Conservation (phyloP, 139 green algal species). For the Chlamydomonas sphaeroides region DNA sequence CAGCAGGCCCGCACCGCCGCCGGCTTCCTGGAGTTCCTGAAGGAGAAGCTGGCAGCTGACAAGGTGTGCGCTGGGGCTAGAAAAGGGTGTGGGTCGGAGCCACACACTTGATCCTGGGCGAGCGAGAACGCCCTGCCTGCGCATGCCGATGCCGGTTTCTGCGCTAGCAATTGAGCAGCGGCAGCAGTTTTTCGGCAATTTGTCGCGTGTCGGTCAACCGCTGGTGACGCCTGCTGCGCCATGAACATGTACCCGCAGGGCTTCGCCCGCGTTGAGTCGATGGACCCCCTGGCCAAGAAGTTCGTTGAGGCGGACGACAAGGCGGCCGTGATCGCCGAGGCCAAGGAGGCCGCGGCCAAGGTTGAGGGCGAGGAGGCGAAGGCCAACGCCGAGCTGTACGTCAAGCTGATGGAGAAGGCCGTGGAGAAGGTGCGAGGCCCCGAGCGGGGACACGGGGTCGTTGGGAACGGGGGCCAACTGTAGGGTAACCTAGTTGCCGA, state of each 20-base stretch:
- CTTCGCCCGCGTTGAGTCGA: slow-evolving; percentile 71
- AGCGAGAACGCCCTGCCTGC: too few relatives aligned
- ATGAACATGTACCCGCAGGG: too few relatives aligned
- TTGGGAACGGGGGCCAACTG: background rate
- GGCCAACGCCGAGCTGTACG: slow-evolving; percentile 75
- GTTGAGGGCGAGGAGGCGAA: slow-evolving; percentile 52
- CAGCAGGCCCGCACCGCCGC: slow-evolving; percentile 64
- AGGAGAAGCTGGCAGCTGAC: slow-evolving; percentile 72
- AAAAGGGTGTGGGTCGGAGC: too few relatives aligned
- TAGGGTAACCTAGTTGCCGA: too few relatives aligned
- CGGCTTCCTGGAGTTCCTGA: slow-evolving; percentile 80
- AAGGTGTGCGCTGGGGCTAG: slow-evolving; percentile 14
- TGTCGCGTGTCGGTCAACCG: too few relatives aligned
- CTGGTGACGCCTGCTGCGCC: too few relatives aligned
- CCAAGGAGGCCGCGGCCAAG: slow-evolving; percentile 17
- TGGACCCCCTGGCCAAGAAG: slow-evolving; percentile 63
- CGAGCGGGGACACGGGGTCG: background rate
- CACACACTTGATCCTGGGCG: too few relatives aligned
- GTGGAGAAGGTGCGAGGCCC: slow-evolving; percentile 77
- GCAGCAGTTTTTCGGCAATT: background rate
- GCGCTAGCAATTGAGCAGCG: background rate
- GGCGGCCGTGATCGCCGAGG: slow-evolving; percentile 24
- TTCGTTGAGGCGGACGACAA: slow-evolving; percentile 48
- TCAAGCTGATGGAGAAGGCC: slow-evolving; percentile 76
- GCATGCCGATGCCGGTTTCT: too few relatives aligned